Evolutionary conservation across 805 yeast genomes (phyloP).

Genomic region (Pichia manshurica): DNA sequence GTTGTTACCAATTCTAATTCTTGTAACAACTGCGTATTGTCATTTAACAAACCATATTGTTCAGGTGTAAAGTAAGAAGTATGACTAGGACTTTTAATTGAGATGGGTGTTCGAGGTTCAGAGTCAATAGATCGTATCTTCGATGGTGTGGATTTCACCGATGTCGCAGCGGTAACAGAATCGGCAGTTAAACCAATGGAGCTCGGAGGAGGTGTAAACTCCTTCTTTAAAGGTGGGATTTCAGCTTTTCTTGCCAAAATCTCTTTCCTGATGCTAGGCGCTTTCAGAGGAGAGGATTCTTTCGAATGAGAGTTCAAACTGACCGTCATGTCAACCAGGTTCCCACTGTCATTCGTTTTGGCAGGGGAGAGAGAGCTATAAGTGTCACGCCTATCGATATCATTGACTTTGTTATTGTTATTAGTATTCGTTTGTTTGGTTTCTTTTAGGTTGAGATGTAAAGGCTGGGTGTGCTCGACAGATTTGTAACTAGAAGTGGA

Average conservation of each 20-base stretch:
- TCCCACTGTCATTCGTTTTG: not conserved
- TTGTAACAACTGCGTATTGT: slow-evolving; percentile 51
- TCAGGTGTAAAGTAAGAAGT: slow-evolving; percentile 41
- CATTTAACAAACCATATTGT: slow-evolving; percentile 56
- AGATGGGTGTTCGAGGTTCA: slow-evolving; percentile 12
- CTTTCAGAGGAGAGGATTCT: slow-evolving; percentile 2
- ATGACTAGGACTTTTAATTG: slow-evolving; percentile 7
- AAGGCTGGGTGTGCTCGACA: not conserved
- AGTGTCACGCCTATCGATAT: not conserved
- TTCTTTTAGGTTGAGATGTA: not conserved
- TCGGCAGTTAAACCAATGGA: not conserved
- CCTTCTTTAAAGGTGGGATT: not conserved
- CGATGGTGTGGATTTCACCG: not conserved
- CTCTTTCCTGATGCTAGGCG: not conserved
- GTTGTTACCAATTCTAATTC: slow-evolving; percentile 65
- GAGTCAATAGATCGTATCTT: not conserved
- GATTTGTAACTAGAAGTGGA: not conserved
- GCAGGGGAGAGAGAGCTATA: not conserved
- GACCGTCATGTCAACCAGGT: slow-evolving; percentile 6
- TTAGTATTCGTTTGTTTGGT: not conserved
- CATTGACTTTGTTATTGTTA: not conserved
- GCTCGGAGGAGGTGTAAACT: not conserved
- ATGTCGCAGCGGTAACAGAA: not conserved
- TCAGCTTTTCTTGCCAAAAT: not conserved
- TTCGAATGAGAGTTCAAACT: not conserved